These are phyloP conservation scores for Fennellomyces sp. DNA, from an alignment of 371 early-diverging fungal species.

Conservation along the genomic window DNA sequence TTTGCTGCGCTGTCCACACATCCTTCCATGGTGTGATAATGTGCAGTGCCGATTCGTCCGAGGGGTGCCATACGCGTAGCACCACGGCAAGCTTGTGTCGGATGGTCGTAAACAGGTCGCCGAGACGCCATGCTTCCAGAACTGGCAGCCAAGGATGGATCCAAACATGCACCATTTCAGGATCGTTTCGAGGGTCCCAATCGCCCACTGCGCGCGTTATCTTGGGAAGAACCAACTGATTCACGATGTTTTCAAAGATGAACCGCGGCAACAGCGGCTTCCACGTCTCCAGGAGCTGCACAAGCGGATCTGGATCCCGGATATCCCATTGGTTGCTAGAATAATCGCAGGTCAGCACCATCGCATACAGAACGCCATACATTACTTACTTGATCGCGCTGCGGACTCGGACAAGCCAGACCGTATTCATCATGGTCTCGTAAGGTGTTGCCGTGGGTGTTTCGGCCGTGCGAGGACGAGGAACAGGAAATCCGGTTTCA, in stretches of 20 bases:
- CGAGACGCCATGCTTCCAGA: constrained; percentile 59
- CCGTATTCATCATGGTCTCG: constrained; percentile 75
- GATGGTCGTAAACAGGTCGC: constrained; percentile 60
- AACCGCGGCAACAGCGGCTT: constrained; percentile 70
- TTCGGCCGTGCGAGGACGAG: constrained; percentile 10
- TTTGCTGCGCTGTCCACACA: constrained; percentile 63
- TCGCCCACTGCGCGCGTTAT: constrained; percentile 62
- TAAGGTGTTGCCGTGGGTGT: constrained; percentile 68
- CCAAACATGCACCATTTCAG: constrained; percentile 76
- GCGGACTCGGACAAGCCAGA: constrained; percentile 81
- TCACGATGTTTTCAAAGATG: constrained; percentile 73
- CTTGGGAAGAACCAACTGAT: constrained; percentile 81
- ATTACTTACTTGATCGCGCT: constrained; percentile 74
- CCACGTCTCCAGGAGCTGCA: constrained; percentile 76
- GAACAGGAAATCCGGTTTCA: constrained; percentile 6
- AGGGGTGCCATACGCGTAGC: constrained; percentile 72
- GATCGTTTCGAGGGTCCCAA: constrained; percentile 75
- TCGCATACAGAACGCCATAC: neutral
- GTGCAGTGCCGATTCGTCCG: constrained; percentile 60
- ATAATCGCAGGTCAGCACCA: neutral
- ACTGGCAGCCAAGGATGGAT: constrained; percentile 87
- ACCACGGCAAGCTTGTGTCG: constrained; percentile 66
- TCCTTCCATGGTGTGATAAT: constrained; percentile 73
- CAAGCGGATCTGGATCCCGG: constrained; percentile 67
- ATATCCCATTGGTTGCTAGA: constrained; percentile 75